Evolutionary conservation across 768 basidiomycete species (phyloP), one percentile per base, ranked within the genome.

Genomic region (Trametes cinnabarina): DNA sequence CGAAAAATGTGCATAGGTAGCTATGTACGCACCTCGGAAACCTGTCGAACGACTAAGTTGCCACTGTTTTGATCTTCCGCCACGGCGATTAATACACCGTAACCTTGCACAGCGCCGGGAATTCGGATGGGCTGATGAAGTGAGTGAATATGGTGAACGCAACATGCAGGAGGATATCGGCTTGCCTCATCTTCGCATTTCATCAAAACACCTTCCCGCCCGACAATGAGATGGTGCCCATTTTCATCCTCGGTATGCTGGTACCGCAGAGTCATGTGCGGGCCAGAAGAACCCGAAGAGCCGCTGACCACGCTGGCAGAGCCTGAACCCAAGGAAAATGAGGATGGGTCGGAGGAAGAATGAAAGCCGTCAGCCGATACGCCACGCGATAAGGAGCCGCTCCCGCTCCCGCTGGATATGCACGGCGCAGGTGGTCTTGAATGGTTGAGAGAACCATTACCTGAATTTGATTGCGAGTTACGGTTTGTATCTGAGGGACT

Each of bases 71-170:
- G 74, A 17, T 79, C 69, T 62, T 88, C 83, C 58, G 87, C 84
- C 0, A 92, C 72, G 1, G 81, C 88, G 48, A 93, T 80, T 3
- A 92, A 77, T 0, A 92, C 86, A n/a, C 90, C 91, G 65, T 87
- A 94, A 0, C 83, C 85, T 73, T 94, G 92, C 1, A 92, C 81
- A 1, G 90, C 85, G 3, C 91, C 91, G 12, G 90, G 92, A 0
- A 86, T 84, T 0, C 85, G 82, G 47, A 94, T 94, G 0, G 91
- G 92, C 86, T 88, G 52, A 7, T 42, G 35, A 43, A 32, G 23
- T 46, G 23, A 46, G 25, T 15, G 4, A 15, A 3, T 7, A 25
- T 26, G 22, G 12, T 12, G 7, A 40, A 39, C 41, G 26, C 11
- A 54, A 14, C 20, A 15, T n/a, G n/a, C n/a, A n/a, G n/a, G 12